Base-by-base conservation (phyloP, 2,329 filamentous ascomycete genomes). In the Xylariaceae sp. region DNA sequence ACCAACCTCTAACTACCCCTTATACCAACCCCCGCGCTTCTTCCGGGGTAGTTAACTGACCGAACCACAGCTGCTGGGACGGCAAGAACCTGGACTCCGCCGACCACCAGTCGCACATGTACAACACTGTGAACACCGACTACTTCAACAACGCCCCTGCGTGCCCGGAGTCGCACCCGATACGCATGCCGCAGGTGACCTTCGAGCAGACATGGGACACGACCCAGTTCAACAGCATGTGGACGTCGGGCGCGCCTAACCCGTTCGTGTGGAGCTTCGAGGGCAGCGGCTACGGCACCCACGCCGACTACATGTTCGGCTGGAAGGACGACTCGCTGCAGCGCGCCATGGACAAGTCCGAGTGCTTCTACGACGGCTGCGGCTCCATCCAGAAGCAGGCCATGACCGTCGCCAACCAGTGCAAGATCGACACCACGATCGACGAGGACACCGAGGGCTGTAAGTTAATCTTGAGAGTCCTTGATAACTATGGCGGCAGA, bases 191-290 rank as follows among this genome's bases (percentile, higher is more conserved):
- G 2, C 78, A 79, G 54, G 62, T 80, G 10, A 68, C 69, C 0
- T 70, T 76, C 65, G 77, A 80, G 62, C 76, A 78, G 40, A 77
- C 79, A 65, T 79, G 77, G 74, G 73, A 78, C 52, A 76, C 74
- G 7, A 68, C 70, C 20, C 64, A 67, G 52, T 77, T 77, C 60
- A 75, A 74, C 57, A 66, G 71, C 68, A 58, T 75, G 48, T 71
- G 73, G 74, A 67, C 67, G 4, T 64, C 70, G 41, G 70, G 72
- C 42, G 63, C 70, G 2, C 66, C 67, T 0, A 68, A 70, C 57
- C 70, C 69, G 0, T 72, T 73, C 41, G 67, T 71, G 9, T 70
- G 66, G 62, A 72, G 67, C 50, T 71, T 68, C 57, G 63, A 71
- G 43, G 70, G 71, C 29, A 70, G 64, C 6, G 72, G 74, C 1